phyloP scores from a whole-genome alignment of 768 basidiomycete species.

The Mrakia blollopis region DNA sequence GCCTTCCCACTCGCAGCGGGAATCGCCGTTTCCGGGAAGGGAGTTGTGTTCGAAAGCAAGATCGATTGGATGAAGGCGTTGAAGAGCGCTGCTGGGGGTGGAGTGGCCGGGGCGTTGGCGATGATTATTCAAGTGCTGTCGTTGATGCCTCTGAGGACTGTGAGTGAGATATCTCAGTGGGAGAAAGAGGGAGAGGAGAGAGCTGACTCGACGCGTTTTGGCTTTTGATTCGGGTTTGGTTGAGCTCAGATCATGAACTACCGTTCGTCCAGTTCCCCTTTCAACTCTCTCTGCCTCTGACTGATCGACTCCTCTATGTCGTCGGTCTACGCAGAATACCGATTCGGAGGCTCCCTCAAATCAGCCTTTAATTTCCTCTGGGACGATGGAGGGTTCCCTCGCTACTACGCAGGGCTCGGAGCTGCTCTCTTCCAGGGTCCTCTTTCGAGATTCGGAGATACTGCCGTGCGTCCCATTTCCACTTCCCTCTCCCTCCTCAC shows the following conservation, averaged over 20 bases:
- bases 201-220: background rate
- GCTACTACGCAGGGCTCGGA: constrained; percentile 80
- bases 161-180: background rate
- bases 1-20: constrained; percentile 27
- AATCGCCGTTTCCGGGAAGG: constrained; percentile 23
- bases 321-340: constrained; percentile 27
- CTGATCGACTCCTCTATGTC: background rate
- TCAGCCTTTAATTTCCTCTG: constrained; percentile 64
- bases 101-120: constrained; percentile 78
- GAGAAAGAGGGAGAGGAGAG: background rate
- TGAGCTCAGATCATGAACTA: constrained; percentile 73
- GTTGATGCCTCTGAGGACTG: constrained; percentile 77
- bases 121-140: constrained; percentile 92
- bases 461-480: constrained; percentile 49
- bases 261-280: constrained; percentile 58
- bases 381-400: constrained; percentile 68
- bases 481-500: background rate
- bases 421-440: constrained; percentile 63
- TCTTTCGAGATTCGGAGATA: constrained; percentile 77
- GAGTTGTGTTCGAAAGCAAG: constrained; percentile 46
- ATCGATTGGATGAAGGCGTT: constrained; percentile 76
- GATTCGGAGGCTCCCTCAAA: constrained; percentile 70
- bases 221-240: background rate
- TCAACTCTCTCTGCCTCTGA: background rate
- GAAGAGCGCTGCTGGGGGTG: constrained; percentile 80